Percentiles rank a stretch among this genome's conserved stretches.
These are phyloP conservation scores for Entomortierella parvispora DNA, from an alignment of 192 early-diverging fungal species.

Conservation along the genomic window DNA sequence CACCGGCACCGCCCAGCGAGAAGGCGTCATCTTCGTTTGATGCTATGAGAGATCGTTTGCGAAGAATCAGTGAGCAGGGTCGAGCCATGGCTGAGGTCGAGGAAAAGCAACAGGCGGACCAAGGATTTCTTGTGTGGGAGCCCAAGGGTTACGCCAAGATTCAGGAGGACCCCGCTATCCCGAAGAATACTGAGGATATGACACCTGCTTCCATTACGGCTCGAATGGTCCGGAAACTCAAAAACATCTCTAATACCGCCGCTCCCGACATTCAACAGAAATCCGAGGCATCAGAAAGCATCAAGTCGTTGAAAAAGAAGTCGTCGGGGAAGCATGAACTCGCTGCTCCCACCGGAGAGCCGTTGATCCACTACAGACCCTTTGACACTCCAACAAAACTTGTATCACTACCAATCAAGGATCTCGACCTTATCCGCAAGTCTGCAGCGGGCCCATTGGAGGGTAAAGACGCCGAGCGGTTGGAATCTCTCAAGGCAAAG, in stretches of 20 bases:
- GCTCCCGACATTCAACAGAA: too few species aligned
- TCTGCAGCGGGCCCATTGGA: not conserved
- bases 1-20: not conserved
- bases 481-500: conserved; percentile 8
- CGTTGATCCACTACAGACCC: not conserved
- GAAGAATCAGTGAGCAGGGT: conserved; percentile 39
- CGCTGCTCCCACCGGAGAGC: too few species aligned
- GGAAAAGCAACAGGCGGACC: conserved; percentile 26
- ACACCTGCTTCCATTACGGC: conserved; percentile 2
- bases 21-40: conserved; percentile 14
- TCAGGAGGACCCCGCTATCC: not conserved
- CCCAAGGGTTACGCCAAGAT: conserved; percentile 46
- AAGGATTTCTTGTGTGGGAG: conserved; percentile 37
- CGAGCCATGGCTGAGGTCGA: conserved; percentile 30
- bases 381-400: not conserved
- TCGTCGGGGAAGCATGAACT: too few species aligned
- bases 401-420: conserved; percentile 2
- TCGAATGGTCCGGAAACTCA: conserved; percentile 17
- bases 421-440: conserved; percentile 20
- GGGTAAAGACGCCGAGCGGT: not conserved
- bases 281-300: too few species aligned
- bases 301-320: too few species aligned
- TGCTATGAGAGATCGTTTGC: conserved; percentile 24
- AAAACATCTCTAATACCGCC: too few species aligned
- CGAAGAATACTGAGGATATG: not conserved